phyloP scores from a whole-genome alignment of 2,329 filamentous ascomycete species.

The Aspergillus sp. region DNA sequence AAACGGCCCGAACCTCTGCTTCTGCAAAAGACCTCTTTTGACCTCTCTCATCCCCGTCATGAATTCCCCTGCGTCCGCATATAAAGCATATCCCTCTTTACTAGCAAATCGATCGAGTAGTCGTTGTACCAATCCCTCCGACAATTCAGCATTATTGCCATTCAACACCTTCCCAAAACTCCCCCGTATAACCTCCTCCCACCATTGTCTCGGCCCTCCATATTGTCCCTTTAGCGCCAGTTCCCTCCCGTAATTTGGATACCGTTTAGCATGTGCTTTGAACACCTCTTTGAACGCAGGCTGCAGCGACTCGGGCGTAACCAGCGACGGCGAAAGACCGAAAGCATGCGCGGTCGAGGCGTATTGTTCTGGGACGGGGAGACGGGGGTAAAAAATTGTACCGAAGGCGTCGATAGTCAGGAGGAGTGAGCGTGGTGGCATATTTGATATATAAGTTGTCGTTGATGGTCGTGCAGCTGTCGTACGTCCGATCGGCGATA shows the following conservation, averaged over 20 bases:
- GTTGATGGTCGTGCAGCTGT: background rate
- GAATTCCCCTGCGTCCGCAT: constrained; percentile 33
- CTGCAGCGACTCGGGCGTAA: constrained; percentile 23
- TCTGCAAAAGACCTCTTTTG: constrained; percentile 7
- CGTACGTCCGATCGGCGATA: background rate
- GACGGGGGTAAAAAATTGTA: constrained; percentile 38
- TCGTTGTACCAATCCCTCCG: constrained; percentile 25
- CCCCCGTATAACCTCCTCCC: constrained; percentile 35
- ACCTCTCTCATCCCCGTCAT: constrained; percentile 24
- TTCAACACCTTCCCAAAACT: constrained; percentile 27
- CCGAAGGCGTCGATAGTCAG: constrained; percentile 42
- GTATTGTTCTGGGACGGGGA: constrained; percentile 36
- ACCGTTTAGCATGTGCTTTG: constrained; percentile 23
- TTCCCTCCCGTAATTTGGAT: constrained; percentile 41
- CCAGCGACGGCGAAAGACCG: constrained; percentile 22
- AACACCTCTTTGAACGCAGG: constrained; percentile 32
- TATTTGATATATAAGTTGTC: background rate
- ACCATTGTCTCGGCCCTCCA: constrained; percentile 38
- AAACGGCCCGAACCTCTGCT: constrained; percentile 13
- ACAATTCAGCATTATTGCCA: constrained; percentile 8
- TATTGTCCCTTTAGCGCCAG: constrained; percentile 29
- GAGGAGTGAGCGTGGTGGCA: constrained; percentile 24
- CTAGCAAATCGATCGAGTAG: constrained; percentile 36
- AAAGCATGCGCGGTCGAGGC: constrained; percentile 30
- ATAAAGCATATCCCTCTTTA: constrained; percentile 34